Base-by-base conservation (phyloP, 257 asterid genomes). In the Plantago ovata region DNA sequence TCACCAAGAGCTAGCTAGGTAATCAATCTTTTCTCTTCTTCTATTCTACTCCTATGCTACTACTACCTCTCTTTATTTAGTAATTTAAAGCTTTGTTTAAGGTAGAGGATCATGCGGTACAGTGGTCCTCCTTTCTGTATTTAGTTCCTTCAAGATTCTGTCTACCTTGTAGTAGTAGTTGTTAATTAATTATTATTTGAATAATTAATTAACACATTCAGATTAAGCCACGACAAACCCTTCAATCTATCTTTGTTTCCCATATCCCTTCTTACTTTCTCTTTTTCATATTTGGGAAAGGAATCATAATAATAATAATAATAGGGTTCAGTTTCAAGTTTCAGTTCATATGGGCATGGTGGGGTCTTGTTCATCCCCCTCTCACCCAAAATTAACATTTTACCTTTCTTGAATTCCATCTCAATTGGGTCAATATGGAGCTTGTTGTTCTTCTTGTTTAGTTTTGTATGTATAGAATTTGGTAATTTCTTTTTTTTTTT, bases 51-150 rank as follows among this genome's bases (percentile, higher is more conserved):
- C 11, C 28, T 12, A 0, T 4, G n/a, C n/a, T n/a, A n/a, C n/a
- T n/a, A n/a, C n/a, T n/a, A n/a, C n/a, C n/a, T n/a, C n/a, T n/a
- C n/a, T n/a, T n/a, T n/a, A n/a, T 49, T 49, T 49, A 8, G 4
- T 28, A 49, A 11, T 21, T 45, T 49, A 20, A 49, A 22, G 11
- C 56, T 22, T 28, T 50, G 56, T 50, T 50, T 50, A 50, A 50
- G 56, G 38, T 20, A 50, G 11, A 7, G 21, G 21, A 49, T 49
- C 54, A 20, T 16, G 56, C 28, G 32, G 10, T 10, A 32, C 56
- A 3, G 3, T 28, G 36, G 36, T 28, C 23, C 18, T 6, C 8
- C 23, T 10, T 2, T 13, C 36, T 22, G 7, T 20, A 50, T 13
- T 23, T 50, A 50, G 16, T 4, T 48, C 7, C 36, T 4, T 50